Percentiles rank a stretch among this genome's conserved stretches.
These are phyloP conservation scores for Pseudodiploospora longispora DNA, from an alignment of 2,329 filamentous ascomycete genomes.

Conservation along the genomic window DNA sequence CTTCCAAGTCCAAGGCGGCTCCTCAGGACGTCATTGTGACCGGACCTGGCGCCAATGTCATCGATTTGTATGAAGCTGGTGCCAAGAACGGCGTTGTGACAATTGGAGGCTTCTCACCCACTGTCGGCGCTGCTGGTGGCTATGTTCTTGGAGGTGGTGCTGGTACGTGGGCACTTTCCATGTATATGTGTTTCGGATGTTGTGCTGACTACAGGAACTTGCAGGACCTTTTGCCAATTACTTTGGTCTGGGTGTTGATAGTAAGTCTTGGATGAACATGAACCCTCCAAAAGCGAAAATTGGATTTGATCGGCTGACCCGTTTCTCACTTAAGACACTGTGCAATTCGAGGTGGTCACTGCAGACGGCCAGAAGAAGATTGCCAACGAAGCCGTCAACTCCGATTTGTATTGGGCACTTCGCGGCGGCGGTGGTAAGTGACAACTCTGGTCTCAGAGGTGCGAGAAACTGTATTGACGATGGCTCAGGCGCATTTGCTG, in stretches of 20 bases:
- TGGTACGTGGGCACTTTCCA: conserved; percentile 15
- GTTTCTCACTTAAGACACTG: too few species aligned
- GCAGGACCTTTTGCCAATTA: conserved; percentile 34
- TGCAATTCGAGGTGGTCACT: conserved; percentile 45
- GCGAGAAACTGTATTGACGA: too few species aligned
- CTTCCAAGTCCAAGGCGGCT: conserved; percentile 35
- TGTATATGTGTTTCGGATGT: too few species aligned
- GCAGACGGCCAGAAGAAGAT: conserved; percentile 38
- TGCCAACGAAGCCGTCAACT: conserved; percentile 38
- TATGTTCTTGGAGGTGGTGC: conserved; percentile 55
- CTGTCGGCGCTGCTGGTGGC: conserved; percentile 51
- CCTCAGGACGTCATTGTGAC: conserved; percentile 43
- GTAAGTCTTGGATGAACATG: conserved; percentile 35
- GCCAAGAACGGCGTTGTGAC: conserved; percentile 37
- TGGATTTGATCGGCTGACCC: too few species aligned
- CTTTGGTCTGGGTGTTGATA: conserved; percentile 52
- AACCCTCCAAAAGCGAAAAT: too few species aligned
- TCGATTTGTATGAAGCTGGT: conserved; percentile 37
- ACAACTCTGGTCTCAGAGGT: too few species aligned
- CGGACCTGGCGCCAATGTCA: conserved; percentile 44
- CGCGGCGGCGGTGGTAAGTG: conserved; percentile 40
- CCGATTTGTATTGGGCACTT: conserved; percentile 57
- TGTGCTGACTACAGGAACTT: too few species aligned
- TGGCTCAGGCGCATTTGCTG: conserved; percentile 6
- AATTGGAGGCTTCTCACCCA: conserved; percentile 46